Evolutionary conservation across 2,329 filamentous ascomycete genomes (phyloP), one percentile per base, ranked within the genome.

Genomic region (Aspergillus tubingensis): DNA sequence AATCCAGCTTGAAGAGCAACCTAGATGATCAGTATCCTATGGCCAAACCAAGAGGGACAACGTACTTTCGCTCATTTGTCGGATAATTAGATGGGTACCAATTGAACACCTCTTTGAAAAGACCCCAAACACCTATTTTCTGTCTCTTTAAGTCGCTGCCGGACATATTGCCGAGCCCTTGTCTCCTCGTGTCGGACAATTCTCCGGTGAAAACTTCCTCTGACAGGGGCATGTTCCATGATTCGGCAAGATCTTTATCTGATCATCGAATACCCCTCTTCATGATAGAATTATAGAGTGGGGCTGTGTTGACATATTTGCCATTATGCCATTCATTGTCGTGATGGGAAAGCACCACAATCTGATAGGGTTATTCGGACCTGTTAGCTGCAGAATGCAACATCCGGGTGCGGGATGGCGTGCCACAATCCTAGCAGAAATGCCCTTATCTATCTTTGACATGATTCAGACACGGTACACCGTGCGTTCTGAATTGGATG

Each of bases 1-100:
- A 52, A 53, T 74, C 72, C 5, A 74, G 55, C 38, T 74, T 74
- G 57, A 73, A 71, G 0, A 74, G 55, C 17, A 74, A 52, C 59
- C 70, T 72, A 38, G 6, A 36, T 43, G 0, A 4, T 68, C 1
- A 68, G 54, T 17, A 57, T 8, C 3, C 1, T 2, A 13, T 13
- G 19, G 17, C 38, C 21, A 23, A 5, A n/a, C 1, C 0, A 7
- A 23, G 2, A 49, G 21, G 17, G 32, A n/a, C 2, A 41, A 54
- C 67, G 61, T n/a, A 72, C 69, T 65, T 72, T 59, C 67, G 64
- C 43, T 74, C 72, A n/a, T 71, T 66, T 0, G 62, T 38, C 15
- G 70, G 67, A 65, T 74, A 74, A 0, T 62, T 38, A 3, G 70
- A 68, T 1, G 72, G 71, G 57, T 74, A 74, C 71, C 72, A 74